phyloP scores from a whole-genome alignment of 163 green algal species.

The Coccomyxa subellipsoidea region DNA sequence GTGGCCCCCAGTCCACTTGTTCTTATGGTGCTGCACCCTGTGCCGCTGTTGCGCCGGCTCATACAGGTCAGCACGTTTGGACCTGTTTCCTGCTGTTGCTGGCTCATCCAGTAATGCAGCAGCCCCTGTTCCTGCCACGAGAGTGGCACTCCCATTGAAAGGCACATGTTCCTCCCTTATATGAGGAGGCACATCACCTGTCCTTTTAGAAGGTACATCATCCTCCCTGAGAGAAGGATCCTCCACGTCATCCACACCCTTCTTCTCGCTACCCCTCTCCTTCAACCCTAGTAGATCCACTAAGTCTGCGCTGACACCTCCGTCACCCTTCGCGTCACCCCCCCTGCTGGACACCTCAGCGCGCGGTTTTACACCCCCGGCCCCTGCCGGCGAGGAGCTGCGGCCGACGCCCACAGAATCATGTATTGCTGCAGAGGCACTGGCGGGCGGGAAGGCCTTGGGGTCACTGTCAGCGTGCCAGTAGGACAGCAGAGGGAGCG shows the following conservation, averaged over 20 bases:
- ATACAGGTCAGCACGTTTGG: neutral
- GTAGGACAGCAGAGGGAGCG: neutral
- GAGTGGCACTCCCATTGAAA: neutral
- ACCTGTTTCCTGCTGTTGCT: neutral
- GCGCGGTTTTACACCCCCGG: too few relatives aligned
- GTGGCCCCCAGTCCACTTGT: neutral
- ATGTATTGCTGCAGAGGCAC: too few relatives aligned
- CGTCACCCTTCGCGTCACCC: too few relatives aligned
- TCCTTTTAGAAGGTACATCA: neutral
- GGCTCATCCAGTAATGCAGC: neutral
- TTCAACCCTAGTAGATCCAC: neutral
- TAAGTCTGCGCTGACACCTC: too few relatives aligned
- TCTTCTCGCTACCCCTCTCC: neutral
- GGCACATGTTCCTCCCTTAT: neutral
- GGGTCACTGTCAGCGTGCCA: neutral
- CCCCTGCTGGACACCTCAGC: too few relatives aligned
- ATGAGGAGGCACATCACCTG: neutral
- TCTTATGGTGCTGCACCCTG: conserved; percentile 9
- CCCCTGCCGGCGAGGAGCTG: too few relatives aligned
- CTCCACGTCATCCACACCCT: neutral
- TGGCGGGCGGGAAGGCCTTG: neutral
- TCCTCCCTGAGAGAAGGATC: neutral
- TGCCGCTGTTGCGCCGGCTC: neutral
- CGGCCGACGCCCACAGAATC: too few relatives aligned
- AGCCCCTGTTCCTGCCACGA: neutral